Conservation (phyloP, 1,284 basidiomycete species). For the Wolfiporia cocos region DNA sequence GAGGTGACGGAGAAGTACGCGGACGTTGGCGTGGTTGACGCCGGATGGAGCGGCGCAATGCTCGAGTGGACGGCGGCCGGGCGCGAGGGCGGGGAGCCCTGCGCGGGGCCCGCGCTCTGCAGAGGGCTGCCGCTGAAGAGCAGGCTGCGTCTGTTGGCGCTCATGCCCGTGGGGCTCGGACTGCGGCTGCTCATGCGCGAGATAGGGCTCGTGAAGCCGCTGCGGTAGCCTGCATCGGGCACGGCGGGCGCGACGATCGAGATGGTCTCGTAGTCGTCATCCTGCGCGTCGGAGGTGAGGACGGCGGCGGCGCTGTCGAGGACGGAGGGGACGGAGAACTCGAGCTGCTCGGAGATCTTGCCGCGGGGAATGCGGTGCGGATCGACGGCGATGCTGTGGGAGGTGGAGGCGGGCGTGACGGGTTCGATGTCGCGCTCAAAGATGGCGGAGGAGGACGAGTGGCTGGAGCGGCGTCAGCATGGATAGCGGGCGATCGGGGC, state of each 20-base stretch:
- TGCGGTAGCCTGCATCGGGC: slow-evolving; percentile 29
- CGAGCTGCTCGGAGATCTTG: slow-evolving; percentile 63
- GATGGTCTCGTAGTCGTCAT: slow-evolving; percentile 42
- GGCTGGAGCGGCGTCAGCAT: slow-evolving; percentile 32
- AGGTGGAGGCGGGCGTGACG: slow-evolving; percentile 43
- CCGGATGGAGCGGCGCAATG: slow-evolving; percentile 17
- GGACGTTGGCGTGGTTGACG: slow-evolving; percentile 40
- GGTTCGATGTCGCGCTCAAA: slow-evolving; percentile 81
- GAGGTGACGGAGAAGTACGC: slow-evolving; percentile 38
- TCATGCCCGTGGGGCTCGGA: slow-evolving; percentile 39
- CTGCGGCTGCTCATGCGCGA: slow-evolving; percentile 59
- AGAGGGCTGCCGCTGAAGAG: slow-evolving; percentile 24
- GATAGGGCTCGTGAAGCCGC: slow-evolving; percentile 60
- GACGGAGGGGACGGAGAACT: slow-evolving; percentile 69
- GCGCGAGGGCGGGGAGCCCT: slow-evolving; percentile 17
- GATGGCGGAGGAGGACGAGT: slow-evolving; percentile 74
- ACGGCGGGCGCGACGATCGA: slow-evolving; percentile 52
- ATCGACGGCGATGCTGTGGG: slow-evolving; percentile 38
- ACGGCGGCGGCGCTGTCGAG: slow-evolving; percentile 68
- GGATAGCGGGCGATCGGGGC: slow-evolving; percentile 7
- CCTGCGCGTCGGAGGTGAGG: slow-evolving; percentile 39
- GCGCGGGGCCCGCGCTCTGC: slow-evolving; percentile 18
- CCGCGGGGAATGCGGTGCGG: slow-evolving; percentile 69
- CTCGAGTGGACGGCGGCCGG: slow-evolving; percentile 13
- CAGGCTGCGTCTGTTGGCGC: slow-evolving; percentile 24